Conservation (phyloP, 75 land plant species). For the Sequoiadendron giganteum region DNA sequence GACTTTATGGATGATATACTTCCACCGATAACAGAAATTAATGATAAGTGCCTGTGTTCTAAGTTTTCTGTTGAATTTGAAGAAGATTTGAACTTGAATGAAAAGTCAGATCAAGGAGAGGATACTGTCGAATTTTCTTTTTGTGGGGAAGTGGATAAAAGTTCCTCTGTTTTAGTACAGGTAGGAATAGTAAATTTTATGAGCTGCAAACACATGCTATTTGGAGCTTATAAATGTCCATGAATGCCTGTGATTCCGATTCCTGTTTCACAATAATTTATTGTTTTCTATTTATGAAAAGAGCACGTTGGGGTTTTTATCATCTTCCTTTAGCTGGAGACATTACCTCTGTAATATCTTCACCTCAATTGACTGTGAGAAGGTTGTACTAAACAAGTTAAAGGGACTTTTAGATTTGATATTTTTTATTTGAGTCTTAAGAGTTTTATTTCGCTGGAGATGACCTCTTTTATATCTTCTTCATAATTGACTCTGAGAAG, state of each 20-base stretch:
- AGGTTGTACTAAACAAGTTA: background rate
- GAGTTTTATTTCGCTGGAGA: background rate
- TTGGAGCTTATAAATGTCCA: conserved; percentile 4
- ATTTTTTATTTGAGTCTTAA: no score
- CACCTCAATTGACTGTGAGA: background rate
- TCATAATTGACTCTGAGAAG: background rate
- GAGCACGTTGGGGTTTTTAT: background rate
- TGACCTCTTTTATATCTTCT: no score
- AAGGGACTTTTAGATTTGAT: background rate
- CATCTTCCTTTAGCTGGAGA: background rate
- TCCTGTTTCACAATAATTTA: background rate
- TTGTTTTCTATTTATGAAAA: background rate
- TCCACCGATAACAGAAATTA: background rate
- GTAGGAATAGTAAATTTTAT: background rate
- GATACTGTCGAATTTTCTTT: background rate
- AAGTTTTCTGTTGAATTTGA: background rate
- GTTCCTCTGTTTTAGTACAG: background rate
- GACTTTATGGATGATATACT: conserved; percentile 4
- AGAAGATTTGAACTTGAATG: background rate
- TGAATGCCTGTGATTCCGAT: background rate
- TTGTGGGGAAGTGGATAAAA: conserved; percentile 5
- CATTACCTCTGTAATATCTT: background rate
- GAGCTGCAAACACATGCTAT: background rate
- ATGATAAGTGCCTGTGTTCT: background rate
- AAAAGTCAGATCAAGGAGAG: background rate